Conservation (phyloP, 2,329 filamentous ascomycete genomes). For the Byssothecium circinans region DNA sequence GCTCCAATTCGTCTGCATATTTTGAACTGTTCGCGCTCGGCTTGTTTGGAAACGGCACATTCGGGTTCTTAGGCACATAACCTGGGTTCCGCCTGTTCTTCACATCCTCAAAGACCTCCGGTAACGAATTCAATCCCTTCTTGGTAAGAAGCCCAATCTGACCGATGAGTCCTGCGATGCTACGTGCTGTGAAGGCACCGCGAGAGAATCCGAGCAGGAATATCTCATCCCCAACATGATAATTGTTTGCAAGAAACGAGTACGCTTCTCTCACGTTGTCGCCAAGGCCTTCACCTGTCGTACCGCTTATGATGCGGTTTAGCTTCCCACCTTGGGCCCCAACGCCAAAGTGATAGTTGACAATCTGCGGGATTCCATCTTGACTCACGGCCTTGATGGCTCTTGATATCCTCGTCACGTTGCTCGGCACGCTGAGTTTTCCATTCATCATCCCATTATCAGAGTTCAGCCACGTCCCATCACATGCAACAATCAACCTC, state of each 20-base stretch:
- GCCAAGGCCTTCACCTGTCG: conserved; percentile 49
- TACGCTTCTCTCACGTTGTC: conserved; percentile 55
- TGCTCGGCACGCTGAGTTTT: conserved; percentile 50
- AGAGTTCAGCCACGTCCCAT: conserved; percentile 54
- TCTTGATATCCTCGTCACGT: conserved; percentile 53
- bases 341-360: conserved; percentile 55
- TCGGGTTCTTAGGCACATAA: conserved; percentile 50
- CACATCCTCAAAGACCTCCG: conserved; percentile 52
- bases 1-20: conserved; percentile 48
- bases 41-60: conserved; percentile 52
- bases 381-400: conserved; percentile 52
- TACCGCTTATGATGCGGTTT: conserved; percentile 45
- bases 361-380: conserved; percentile 54
- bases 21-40: conserved; percentile 47
- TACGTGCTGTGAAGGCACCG: conserved; percentile 51
- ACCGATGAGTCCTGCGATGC: conserved; percentile 48
- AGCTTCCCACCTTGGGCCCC: conserved; percentile 49
- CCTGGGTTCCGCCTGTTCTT: conserved; percentile 47
- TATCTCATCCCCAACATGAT: conserved; percentile 53
- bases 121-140: conserved; percentile 48
- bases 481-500: conserved; percentile 45
- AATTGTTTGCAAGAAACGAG: conserved; percentile 57
- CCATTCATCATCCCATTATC: conserved; percentile 51
- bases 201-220: conserved; percentile 53
- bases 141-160: conserved; percentile 53